phyloP scores from a whole-genome alignment of 2,329 filamentous ascomycete species.

The Claviceps africana region DNA sequence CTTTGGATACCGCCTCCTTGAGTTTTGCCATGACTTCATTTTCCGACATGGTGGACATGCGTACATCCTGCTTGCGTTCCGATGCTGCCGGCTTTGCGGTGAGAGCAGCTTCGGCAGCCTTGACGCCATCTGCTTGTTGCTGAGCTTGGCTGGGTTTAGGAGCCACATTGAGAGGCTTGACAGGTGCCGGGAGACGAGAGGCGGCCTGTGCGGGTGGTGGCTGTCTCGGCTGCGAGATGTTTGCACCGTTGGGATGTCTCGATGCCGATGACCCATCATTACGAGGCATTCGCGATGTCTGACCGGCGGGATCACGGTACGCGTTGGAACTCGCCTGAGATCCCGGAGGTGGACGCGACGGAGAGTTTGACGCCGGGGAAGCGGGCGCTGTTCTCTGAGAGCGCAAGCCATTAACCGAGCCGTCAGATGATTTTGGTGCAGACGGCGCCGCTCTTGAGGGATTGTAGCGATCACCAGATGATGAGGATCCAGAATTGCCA shows the following conservation, averaged over 20 bases:
- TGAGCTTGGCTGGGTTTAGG: constrained; percentile 42
- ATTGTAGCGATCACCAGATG: constrained; percentile 60
- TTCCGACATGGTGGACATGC: constrained; percentile 98
- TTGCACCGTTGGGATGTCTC: constrained; percentile 41
- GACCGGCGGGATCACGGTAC: constrained; percentile 25
- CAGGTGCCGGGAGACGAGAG: constrained; percentile 42
- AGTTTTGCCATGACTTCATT: constrained; percentile 93
- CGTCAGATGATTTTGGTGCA: constrained; percentile 48
- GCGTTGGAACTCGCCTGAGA: constrained; percentile 37
- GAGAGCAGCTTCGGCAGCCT: constrained; percentile 79
- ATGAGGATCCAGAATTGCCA: constrained; percentile 23
- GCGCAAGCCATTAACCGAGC: constrained; percentile 40
- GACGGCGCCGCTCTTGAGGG: constrained; percentile 74
- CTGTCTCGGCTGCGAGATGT: constrained; percentile 35
- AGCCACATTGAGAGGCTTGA: constrained; percentile 69
- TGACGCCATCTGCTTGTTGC: constrained; percentile 51
- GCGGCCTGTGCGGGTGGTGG: constrained; percentile 31
- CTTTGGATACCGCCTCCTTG: constrained; percentile 87
- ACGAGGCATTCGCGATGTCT: constrained; percentile 31
- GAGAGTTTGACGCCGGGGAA: constrained; percentile 34
- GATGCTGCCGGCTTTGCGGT: constrained; percentile 63
- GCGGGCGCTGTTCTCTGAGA: constrained; percentile 77
- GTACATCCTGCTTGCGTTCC: constrained; percentile 77
- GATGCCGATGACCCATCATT: constrained; percentile 36
- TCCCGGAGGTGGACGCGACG: constrained; percentile 30